phyloP scores from a whole-genome alignment of 495 filamentous ascomycete species.

The Podospora fimiseda region DNA sequence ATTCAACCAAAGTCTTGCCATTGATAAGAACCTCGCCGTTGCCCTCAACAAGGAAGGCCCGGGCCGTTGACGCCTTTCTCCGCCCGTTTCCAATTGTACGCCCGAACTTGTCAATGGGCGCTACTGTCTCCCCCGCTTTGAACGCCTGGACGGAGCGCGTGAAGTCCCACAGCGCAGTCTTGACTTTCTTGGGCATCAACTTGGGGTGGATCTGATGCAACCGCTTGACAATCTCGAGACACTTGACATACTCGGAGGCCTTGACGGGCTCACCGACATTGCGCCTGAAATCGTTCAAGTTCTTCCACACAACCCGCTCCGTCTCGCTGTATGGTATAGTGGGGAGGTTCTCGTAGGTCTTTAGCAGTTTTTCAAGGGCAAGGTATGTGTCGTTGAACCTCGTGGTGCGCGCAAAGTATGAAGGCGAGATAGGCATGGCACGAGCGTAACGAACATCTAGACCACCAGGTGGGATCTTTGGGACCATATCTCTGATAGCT shows the following conservation, averaged over 20 bases:
- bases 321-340: conserved; percentile 54
- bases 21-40: conserved; percentile 86
- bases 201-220: conserved; percentile 81
- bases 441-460: conserved; percentile 43
- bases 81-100: conserved; percentile 70
- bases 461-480: background rate
- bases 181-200: conserved; percentile 64
- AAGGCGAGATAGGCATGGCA: conserved; percentile 74
- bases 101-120: conserved; percentile 63
- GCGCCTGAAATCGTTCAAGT: conserved; percentile 65
- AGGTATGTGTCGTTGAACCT: conserved; percentile 82
- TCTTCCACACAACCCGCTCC: conserved; percentile 79
- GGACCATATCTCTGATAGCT: background rate
- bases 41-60: conserved; percentile 83
- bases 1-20: conserved; percentile 68
- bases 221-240: conserved; percentile 66
- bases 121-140: conserved; percentile 49
- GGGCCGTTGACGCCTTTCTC: conserved; percentile 78
- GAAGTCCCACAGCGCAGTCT: conserved; percentile 57
- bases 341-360: conserved; percentile 66
- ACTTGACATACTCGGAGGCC: conserved; percentile 68
- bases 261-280: conserved; percentile 70
- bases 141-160: conserved; percentile 69
- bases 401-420: conserved; percentile 86
- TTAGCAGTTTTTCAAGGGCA: conserved; percentile 59